These are phyloP conservation scores for Colletotrichum godetiae DNA, from an alignment of 2,329 filamentous ascomycete genomes.

Conservation along the genomic window DNA sequence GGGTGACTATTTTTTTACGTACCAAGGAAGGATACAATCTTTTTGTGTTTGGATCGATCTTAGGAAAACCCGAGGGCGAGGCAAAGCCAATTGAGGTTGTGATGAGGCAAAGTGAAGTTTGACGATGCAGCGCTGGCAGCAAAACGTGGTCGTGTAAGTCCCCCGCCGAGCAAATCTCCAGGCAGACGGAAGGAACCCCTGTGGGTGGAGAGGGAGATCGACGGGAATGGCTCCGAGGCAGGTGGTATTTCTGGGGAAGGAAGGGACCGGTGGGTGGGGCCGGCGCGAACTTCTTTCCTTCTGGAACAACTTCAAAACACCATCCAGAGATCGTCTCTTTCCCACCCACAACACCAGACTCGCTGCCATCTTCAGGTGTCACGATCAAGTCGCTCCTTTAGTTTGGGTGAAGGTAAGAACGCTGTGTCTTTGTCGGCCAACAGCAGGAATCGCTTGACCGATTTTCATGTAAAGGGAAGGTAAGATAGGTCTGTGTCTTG, in stretches of 20 bases:
- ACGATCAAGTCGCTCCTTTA: conserved; percentile 3
- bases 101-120: not conserved
- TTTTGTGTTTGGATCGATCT: not conserved
- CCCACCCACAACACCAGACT: conserved; percentile 7
- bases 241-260: conserved; percentile 15
- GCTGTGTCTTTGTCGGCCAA: not conserved
- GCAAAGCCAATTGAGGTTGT: not conserved
- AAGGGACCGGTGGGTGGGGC: conserved; percentile 24
- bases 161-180: not conserved
- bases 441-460: not conserved
- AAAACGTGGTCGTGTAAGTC: not conserved
- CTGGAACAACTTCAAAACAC: conserved; percentile 34
- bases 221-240: conserved; percentile 24
- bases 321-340: conserved; percentile 13
- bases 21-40: not conserved
- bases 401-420: not conserved
- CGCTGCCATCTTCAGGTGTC: conserved; percentile 4
- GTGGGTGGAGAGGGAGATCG: not conserved
- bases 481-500: not conserved
- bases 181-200: not conserved
- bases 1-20: not conserved
- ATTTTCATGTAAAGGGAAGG: not conserved
- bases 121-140: not conserved
- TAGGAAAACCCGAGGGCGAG: not conserved
- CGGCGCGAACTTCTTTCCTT: conserved; percentile 21